phyloP scores from a whole-genome alignment of 306 rosid species.

The Quercus berberidifolia region DNA sequence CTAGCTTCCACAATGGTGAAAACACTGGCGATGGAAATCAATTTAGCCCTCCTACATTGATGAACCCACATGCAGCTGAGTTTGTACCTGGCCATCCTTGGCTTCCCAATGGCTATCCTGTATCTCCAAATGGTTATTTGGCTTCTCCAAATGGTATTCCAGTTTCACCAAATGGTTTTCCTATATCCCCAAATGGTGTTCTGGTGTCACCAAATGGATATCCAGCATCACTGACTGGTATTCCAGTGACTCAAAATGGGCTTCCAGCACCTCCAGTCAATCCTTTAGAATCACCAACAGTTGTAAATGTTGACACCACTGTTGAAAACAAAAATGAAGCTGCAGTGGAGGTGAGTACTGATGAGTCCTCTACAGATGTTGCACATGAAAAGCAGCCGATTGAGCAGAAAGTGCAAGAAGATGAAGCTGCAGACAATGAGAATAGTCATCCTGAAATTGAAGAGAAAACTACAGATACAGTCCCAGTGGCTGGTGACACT shows the following conservation, averaged over 20 bases:
- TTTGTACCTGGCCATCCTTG: conserved; percentile 86
- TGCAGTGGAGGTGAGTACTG: conserved; percentile 32
- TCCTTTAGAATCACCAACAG: conserved; percentile 45
- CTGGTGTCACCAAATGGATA: conserved; percentile 54
- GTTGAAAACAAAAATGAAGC: conserved; percentile 33
- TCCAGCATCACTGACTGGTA: conserved; percentile 43
- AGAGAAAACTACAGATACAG: conserved; percentile 41
- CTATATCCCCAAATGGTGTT: conserved; percentile 51
- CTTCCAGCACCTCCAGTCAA: conserved; percentile 48
- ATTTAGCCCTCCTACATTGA: conserved; percentile 67
- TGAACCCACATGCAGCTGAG: conserved; percentile 97
- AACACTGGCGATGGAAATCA: conserved; percentile 61
- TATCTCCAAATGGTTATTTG: conserved; percentile 63
- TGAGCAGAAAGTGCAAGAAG: conserved; percentile 42
- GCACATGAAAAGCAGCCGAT: conserved; percentile 37
- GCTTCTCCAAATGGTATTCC: conserved; percentile 55
- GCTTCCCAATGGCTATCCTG: conserved; percentile 73
- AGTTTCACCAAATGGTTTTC: conserved; percentile 55
- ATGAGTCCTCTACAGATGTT: conserved; percentile 29
- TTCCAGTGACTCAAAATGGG: conserved; percentile 50
- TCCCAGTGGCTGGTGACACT: conserved; percentile 23
- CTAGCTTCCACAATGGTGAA: conserved; percentile 50
- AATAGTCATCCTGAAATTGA: conserved; percentile 28
- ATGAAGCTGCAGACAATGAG: conserved; percentile 32
- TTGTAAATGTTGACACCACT: conserved; percentile 30